These are phyloP conservation scores for Aspergillus viridinutans DNA, from an alignment of 2,329 filamentous ascomycete genomes.

Conservation along the genomic window DNA sequence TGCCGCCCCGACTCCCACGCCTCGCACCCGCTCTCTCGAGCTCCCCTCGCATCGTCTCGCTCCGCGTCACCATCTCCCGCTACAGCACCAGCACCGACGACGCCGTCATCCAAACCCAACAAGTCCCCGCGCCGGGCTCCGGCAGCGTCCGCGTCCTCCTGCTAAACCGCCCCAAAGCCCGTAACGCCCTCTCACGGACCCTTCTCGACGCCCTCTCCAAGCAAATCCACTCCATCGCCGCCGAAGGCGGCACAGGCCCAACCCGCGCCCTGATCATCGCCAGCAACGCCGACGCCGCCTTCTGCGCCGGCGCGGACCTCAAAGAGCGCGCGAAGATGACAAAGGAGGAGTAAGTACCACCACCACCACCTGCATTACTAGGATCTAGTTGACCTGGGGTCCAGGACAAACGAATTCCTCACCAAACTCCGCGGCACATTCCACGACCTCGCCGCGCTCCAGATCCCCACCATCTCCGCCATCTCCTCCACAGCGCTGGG, in stretches of 20 bases:
- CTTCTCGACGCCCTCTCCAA: slow-evolving; percentile 68
- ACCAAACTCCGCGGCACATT: slow-evolving; percentile 71
- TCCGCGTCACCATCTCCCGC: slow-evolving; percentile 30
- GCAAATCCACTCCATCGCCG: slow-evolving; percentile 68
- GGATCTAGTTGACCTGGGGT: neutral
- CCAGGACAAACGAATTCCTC: slow-evolving; percentile 71
- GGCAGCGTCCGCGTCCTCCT: slow-evolving; percentile 86
- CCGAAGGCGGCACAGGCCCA: slow-evolving; percentile 51
- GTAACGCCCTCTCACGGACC: slow-evolving; percentile 83
- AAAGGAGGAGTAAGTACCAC: slow-evolving; percentile 62
- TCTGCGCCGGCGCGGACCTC: slow-evolving; percentile 91
- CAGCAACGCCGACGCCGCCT: slow-evolving; percentile 78
- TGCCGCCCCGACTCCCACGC: slow-evolving; percentile 31
- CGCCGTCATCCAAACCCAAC: slow-evolving; percentile 60
- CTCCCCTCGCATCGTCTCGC: slow-evolving; percentile 14
- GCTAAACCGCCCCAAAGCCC: slow-evolving; percentile 75
- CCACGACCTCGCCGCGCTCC: slow-evolving; percentile 65
- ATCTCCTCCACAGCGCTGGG: slow-evolving; percentile 83
- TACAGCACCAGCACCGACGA: slow-evolving; percentile 32
- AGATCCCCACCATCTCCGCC: slow-evolving; percentile 84
- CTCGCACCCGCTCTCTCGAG: slow-evolving; percentile 19
- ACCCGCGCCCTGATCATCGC: slow-evolving; percentile 81
- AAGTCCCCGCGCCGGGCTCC: slow-evolving; percentile 70
- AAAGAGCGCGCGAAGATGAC: slow-evolving; percentile 80
- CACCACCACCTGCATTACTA: neutral